Conservation (phyloP, 495 filamentous ascomycete genomes). For the Aspergillus cristatus region DNA sequence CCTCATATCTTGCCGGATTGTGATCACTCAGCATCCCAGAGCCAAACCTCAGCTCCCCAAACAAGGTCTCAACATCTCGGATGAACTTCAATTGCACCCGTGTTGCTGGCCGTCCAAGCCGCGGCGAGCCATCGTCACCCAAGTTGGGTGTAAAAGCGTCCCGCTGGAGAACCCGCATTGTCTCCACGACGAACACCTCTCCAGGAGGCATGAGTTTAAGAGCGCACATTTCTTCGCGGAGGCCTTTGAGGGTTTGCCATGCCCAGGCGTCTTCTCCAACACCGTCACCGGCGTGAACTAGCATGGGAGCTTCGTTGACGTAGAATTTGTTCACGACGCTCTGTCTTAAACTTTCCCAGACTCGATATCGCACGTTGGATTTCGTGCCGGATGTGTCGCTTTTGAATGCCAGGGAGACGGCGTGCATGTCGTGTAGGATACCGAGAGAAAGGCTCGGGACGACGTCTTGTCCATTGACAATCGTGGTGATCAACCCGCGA, state of each 20-base stretch:
- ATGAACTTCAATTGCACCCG: constrained; percentile 58
- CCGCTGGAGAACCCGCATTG: constrained; percentile 47
- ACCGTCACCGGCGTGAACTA: constrained; percentile 35
- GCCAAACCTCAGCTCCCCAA: constrained; percentile 62
- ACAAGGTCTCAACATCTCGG: constrained; percentile 54
- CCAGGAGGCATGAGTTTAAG: constrained; percentile 67
- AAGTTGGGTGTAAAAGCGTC: constrained; percentile 42
- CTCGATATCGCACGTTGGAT: constrained; percentile 53
- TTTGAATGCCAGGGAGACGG: constrained; percentile 62
- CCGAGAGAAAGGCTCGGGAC: constrained; percentile 68
- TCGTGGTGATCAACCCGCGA: constrained; percentile 65
- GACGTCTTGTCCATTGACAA: constrained; percentile 63
- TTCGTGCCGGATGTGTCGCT: constrained; percentile 55
- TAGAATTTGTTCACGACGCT: constrained; percentile 40
- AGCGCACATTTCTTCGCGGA: constrained; percentile 60
- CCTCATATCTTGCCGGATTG: constrained; percentile 67
- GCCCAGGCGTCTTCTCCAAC: constrained; percentile 62
- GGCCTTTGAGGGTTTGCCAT: constrained; percentile 54
- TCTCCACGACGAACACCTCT: constrained; percentile 66
- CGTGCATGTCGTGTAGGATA: constrained; percentile 66
- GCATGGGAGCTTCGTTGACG: constrained; percentile 34
- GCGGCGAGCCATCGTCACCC: constrained; percentile 22
- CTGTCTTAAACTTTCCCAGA: constrained; percentile 52
- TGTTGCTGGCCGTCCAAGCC: constrained; percentile 52
- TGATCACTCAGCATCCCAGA: constrained; percentile 69